Percentiles rank a stretch among this genome's conserved stretches.
These are phyloP conservation scores for Phellopilus nigrolimitatus DNA, from an alignment of 1,284 basidiomycete genomes.

Conservation along the genomic window DNA sequence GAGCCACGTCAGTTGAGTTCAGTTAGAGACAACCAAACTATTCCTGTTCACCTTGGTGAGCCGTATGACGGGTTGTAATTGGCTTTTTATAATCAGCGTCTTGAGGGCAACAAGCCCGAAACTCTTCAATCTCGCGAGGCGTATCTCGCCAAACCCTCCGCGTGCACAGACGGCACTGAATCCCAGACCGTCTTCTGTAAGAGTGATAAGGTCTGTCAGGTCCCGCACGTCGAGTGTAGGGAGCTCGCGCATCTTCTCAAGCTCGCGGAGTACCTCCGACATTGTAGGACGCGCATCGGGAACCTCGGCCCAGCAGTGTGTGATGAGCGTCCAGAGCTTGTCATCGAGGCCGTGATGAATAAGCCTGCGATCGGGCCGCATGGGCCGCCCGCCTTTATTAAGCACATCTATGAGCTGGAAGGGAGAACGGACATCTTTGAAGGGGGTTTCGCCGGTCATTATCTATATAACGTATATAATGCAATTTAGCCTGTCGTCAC, in stretches of 20 bases:
- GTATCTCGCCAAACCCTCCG: conserved; percentile 17
- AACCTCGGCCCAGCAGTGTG: conserved; percentile 13
- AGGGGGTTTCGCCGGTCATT: conserved; percentile 10
- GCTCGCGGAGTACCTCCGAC: neutral
- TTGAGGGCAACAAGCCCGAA: conserved; percentile 16
- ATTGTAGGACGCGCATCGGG: conserved; percentile 12
- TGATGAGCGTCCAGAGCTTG: conserved; percentile 12
- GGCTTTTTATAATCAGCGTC: conserved; percentile 8
- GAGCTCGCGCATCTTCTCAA: conserved; percentile 12
- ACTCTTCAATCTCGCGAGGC: conserved; percentile 1
- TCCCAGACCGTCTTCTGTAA: neutral
- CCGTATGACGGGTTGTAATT: conserved; percentile 3
- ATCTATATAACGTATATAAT: conserved; percentile 2
- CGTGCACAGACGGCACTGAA: conserved; percentile 3
- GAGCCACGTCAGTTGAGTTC: neutral
- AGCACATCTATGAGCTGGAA: conserved; percentile 2
- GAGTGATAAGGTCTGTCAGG: conserved; percentile 3
- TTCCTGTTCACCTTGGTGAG: conserved; percentile 11
- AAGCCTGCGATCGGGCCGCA: conserved; percentile 1
- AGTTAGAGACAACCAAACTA: neutral
- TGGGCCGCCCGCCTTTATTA: conserved; percentile 5
- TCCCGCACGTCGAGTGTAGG: conserved; percentile 15
- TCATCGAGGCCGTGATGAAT: conserved; percentile 17
- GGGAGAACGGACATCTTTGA: neutral
- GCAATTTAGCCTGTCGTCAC: neutral